Conservation (phyloP, 2,329 filamentous ascomycete genomes). For the Aspergillus uvarum region DNA sequence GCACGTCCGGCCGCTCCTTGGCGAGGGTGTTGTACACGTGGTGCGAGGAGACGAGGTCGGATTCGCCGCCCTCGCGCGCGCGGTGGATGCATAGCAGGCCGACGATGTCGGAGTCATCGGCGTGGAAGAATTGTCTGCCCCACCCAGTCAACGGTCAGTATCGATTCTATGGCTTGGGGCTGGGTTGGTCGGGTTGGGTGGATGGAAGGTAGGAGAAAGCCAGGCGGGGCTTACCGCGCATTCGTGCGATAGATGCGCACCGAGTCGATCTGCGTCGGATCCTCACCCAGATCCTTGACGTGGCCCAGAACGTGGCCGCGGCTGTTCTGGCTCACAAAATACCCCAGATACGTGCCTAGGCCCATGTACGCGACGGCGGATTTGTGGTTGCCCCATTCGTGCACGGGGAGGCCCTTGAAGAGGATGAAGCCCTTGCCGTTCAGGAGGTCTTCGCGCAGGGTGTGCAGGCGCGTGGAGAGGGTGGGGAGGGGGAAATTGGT, state of each 20-base stretch:
- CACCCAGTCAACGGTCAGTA: too few relatives aligned
- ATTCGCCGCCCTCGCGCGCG: slow-evolving; percentile 79
- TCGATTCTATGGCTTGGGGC: too few relatives aligned
- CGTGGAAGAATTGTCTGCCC: slow-evolving; percentile 74
- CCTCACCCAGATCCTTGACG: slow-evolving; percentile 84
- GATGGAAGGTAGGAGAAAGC: too few relatives aligned
- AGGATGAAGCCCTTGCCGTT: slow-evolving; percentile 88
- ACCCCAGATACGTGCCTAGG: slow-evolving; percentile 78
- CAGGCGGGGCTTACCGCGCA: slow-evolving; percentile 52
- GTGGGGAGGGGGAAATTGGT: slow-evolving; percentile 62
- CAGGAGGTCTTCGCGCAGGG: slow-evolving; percentile 65
- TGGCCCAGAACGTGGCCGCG: slow-evolving; percentile 83
- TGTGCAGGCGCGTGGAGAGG: slow-evolving; percentile 54
- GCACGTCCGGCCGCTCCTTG: slow-evolving; percentile 72
- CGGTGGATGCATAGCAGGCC: slow-evolving; percentile 78
- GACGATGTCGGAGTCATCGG: slow-evolving; percentile 79
- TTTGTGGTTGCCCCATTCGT: slow-evolving; percentile 73
- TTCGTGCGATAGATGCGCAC: slow-evolving; percentile 90
- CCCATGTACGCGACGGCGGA: slow-evolving; percentile 89
- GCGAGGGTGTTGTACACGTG: slow-evolving; percentile 80
- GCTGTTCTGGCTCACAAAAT: slow-evolving; percentile 84
- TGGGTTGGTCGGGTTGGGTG: too few relatives aligned
- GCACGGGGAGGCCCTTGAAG: slow-evolving; percentile 80
- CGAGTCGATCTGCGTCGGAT: slow-evolving; percentile 75
- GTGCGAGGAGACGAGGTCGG: slow-evolving; percentile 75